Evolutionary conservation across 2,329 filamentous ascomycete genomes (phyloP).

Genomic region (Cucurbitaria berberidis): DNA sequence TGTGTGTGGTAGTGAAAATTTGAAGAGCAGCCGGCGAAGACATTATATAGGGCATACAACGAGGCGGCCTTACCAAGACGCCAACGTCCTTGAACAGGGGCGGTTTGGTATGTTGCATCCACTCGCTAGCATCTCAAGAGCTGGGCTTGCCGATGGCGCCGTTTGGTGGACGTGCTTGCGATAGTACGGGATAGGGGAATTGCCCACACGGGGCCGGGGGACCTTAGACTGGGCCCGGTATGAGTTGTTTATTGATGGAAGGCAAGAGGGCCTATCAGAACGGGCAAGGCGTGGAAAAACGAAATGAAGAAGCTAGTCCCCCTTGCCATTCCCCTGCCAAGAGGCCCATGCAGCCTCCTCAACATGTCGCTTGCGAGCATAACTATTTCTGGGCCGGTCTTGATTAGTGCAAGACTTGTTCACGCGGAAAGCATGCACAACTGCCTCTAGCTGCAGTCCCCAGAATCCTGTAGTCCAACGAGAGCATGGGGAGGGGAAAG

Average conservation of each 20-base stretch:
- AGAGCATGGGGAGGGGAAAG: slow-evolving; percentile 12
- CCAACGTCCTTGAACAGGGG: slow-evolving; percentile 32
- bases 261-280: slow-evolving; percentile 27
- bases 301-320: slow-evolving; percentile 43
- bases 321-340: slow-evolving; percentile 41
- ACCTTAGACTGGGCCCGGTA: slow-evolving; percentile 31
- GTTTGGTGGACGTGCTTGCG: slow-evolving; percentile 27
- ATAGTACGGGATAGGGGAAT: slow-evolving; percentile 44
- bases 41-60: slow-evolving; percentile 45
- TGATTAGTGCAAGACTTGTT: slow-evolving; percentile 24
- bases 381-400: slow-evolving; percentile 20
- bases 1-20: slow-evolving; percentile 46
- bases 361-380: slow-evolving; percentile 30
- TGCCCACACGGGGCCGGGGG: slow-evolving; percentile 23
- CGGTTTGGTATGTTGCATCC: slow-evolving; percentile 32
- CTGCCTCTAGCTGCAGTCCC: slow-evolving; percentile 11
- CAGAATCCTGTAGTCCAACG: slow-evolving; percentile 4
- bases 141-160: slow-evolving; percentile 36
- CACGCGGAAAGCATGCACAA: slow-evolving; percentile 16
- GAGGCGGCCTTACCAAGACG: slow-evolving; percentile 33
- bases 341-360: slow-evolving; percentile 38
- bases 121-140: slow-evolving; percentile 29
- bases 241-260: slow-evolving; percentile 43
- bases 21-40: slow-evolving; percentile 22
- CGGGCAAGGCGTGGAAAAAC: slow-evolving; percentile 29